Percentiles rank a stretch among this genome's conserved stretches.
Conservation (phyloP, 1,284 basidiomycete species). For the Tilletia caries region DNA sequence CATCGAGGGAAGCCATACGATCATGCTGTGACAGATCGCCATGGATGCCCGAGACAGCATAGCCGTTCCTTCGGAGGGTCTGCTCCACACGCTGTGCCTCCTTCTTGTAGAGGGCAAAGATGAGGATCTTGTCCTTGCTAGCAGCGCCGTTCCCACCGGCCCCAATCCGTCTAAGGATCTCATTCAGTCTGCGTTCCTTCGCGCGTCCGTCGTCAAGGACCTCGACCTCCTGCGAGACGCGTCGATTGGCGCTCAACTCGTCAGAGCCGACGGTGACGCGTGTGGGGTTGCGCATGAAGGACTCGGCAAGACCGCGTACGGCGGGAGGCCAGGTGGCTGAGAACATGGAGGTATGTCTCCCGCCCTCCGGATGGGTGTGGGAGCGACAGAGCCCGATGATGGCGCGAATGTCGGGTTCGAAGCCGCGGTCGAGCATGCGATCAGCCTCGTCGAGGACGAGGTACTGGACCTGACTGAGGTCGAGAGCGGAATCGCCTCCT, state of each 20-base stretch:
- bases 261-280: constrained; percentile 93
- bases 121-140: constrained; percentile 69
- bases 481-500: constrained; percentile 67
- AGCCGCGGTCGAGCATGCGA: constrained; percentile 96
- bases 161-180: constrained; percentile 47
- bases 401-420: constrained; percentile 93
- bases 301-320: constrained; percentile 85
- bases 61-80: constrained; percentile 74
- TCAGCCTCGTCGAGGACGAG: constrained; percentile 96
- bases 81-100: constrained; percentile 82
- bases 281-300: constrained; percentile 81
- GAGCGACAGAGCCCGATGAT: constrained; percentile 78
- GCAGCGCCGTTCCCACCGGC: constrained; percentile 58
- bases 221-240: constrained; percentile 74
- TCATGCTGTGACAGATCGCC: constrained; percentile 87
- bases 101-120: constrained; percentile 97
- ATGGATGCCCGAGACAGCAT: constrained; percentile 81
- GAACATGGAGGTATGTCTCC: constrained; percentile 60
- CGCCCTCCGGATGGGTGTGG: constrained; percentile 24
- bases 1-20: constrained; percentile 79
- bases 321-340: constrained; percentile 97
- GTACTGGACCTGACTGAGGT: constrained; percentile 69
- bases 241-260: constrained; percentile 88
- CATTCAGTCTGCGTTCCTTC: constrained; percentile 69
- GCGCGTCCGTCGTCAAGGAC: constrained; percentile 81